Percentiles rank a stretch among this genome's conserved stretches.
Evolutionary conservation across 176 grass and related monocot genomes (phyloP).

Genomic region (Phyllostachys edulis): DNA sequence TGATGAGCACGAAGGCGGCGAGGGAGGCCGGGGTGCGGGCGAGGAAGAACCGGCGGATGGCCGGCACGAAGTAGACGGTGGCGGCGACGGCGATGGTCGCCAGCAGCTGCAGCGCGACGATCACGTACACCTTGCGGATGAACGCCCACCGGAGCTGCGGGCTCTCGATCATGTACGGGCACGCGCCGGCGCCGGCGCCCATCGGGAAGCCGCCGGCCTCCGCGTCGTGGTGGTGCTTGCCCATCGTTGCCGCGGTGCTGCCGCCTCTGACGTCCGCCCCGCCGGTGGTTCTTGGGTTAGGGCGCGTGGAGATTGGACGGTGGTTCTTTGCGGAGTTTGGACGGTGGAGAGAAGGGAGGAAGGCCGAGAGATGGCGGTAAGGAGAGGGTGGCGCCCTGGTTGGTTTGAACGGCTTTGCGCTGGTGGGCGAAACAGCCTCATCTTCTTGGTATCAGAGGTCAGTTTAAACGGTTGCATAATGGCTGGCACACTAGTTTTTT

Average conservation of each 20-base stretch:
- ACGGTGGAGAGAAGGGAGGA: conserved; percentile 2
- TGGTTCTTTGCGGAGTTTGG: neutral
- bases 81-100: conserved; percentile 72
- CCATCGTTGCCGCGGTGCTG: neutral
- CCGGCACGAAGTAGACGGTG: conserved; percentile 60
- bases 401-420: neutral
- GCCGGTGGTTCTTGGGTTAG: neutral
- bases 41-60: conserved; percentile 80
- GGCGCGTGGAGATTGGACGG: neutral
- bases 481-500: no score
- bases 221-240: conserved; percentile 42
- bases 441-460: no score
- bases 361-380: neutral
- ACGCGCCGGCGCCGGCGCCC: conserved; percentile 48
- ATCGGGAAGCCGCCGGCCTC: conserved; percentile 45
- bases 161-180: conserved; percentile 91
- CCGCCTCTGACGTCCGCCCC: neutral
- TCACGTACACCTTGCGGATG: conserved; percentile 80
- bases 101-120: conserved; percentile 89
- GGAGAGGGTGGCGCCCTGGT: neutral
- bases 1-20: conserved; percentile 71
- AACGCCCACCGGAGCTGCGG: conserved; percentile 84
- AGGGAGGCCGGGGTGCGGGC: conserved; percentile 44
- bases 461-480: no score
- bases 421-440: neutral